phyloP scores from a whole-genome alignment of 2,329 filamentous ascomycete species.

The Davidsoniella virescens region DNA sequence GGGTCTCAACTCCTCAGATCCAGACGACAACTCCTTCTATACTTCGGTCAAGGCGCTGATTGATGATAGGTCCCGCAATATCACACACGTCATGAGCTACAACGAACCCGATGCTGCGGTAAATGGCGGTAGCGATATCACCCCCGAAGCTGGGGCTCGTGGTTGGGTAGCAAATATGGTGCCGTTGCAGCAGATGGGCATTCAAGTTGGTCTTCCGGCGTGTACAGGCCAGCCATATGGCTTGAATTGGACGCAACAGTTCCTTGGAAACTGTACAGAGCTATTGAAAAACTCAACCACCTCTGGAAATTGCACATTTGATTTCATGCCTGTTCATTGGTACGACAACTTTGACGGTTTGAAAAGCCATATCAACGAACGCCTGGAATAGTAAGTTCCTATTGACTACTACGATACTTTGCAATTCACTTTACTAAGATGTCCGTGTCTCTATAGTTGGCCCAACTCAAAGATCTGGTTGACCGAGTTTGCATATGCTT shows the following conservation, averaged over 20 bases:
- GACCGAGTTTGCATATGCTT: conserved; percentile 55
- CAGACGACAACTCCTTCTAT: conserved; percentile 43
- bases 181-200: conserved; percentile 45
- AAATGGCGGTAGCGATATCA: conserved; percentile 47
- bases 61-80: conserved; percentile 32
- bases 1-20: conserved; percentile 18
- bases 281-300: conserved; percentile 30
- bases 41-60: conserved; percentile 40
- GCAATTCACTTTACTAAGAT: background rate
- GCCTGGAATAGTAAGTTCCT: conserved; percentile 20
- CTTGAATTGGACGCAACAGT: conserved; percentile 50
- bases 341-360: conserved; percentile 55
- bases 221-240: conserved; percentile 46
- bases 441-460: conserved; percentile 26
- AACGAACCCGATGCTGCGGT: conserved; percentile 54
- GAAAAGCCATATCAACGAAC: conserved; percentile 47
- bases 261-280: conserved; percentile 45
- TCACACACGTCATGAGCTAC: conserved; percentile 56
- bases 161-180: conserved; percentile 58
- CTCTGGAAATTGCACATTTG: conserved; percentile 39
- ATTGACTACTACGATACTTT: too few relatives aligned
- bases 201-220: conserved; percentile 55
- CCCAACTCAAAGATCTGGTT: conserved; percentile 54
- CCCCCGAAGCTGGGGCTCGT: conserved; percentile 42
- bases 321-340: conserved; percentile 51